Conservation (phyloP, 139 green algal genomes). For the Dunaliella primolecta region DNA sequence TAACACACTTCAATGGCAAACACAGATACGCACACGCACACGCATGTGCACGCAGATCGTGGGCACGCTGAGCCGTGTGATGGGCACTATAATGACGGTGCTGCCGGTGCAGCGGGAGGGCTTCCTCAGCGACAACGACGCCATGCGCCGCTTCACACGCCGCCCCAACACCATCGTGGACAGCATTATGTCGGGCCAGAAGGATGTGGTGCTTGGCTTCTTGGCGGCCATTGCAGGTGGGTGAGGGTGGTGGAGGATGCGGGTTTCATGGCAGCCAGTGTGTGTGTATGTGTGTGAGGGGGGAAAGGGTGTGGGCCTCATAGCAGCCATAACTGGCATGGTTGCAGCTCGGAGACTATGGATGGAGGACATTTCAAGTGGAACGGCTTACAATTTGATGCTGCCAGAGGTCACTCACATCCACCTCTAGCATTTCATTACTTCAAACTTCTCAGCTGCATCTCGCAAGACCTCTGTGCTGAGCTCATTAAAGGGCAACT, state of each 20-base stretch:
- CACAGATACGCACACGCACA: no score
- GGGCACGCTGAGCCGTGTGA: slow-evolving; percentile 55
- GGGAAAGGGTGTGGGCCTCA: no score
- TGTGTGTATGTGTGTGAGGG: no score
- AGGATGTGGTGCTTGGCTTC: slow-evolving; percentile 56
- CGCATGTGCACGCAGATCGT: slow-evolving; percentile 54
- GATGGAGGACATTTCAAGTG: no score
- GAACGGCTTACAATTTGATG: no score
- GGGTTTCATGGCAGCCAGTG: no score
- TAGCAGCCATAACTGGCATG: no score
- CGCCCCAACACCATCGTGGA: slow-evolving; percentile 66
- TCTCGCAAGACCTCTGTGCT: not conserved
- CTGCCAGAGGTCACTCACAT: no score
- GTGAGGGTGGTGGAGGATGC: not conserved
- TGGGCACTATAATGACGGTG: slow-evolving; percentile 53
- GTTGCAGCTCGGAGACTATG: no score
- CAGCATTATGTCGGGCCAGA: slow-evolving; percentile 42
- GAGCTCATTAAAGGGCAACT: not conserved
- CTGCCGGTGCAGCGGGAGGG: slow-evolving; percentile 58
- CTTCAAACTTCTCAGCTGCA: no score
- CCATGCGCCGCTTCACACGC: slow-evolving; percentile 54
- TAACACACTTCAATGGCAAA: not conserved
- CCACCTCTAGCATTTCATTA: no score
- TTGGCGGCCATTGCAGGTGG: slow-evolving; percentile 33
- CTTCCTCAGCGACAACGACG: slow-evolving; percentile 51